Evolutionary conservation across 495 filamentous ascomycete genomes (phyloP), one percentile per base, ranked within the genome.

Genomic region (Neurospora sp.): DNA sequence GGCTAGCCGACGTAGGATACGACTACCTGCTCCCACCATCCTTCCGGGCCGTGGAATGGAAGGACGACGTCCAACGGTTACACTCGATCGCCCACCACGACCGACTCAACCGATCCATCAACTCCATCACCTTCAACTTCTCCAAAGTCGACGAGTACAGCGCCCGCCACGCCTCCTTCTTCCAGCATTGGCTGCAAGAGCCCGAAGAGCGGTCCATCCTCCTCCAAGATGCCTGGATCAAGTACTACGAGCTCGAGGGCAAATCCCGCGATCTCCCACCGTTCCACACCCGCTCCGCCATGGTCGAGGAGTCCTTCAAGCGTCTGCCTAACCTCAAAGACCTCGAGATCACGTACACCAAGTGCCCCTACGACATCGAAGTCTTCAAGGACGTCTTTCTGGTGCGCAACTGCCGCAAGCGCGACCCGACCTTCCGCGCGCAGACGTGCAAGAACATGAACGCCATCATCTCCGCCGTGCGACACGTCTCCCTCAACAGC

Each of bases 21-120:
- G 83, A 85, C 20, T 85, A 80, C 73, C 72, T 85, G 72, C 70
- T 86, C 38, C 76, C 78, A 23, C 77, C 81, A 9, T 75, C 78
- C 59, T 85, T 85, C 76, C 82, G 78, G 46, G 81, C 81, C 46
- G 80, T 84, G 73, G 79, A 82, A 71, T 86, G 84, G 84, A 79
- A 80, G 66, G 80, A 85, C 74, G 84, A 86, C 75, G 80, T 86
- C 77, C 77, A 81, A 71, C 78, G 81, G 44, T 78, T 86, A 62
- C 79, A 82, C 72, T 78, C 76, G 59, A 84, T 86, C 72, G 83
- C 84, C 48, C 75, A 77, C 72, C 81, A 84, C 72, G 81, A 82
- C 31, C 84, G 83, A 9, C 79, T 86, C 31, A 80, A 82, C 66
- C 75, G 75, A 41, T 80, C 77, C 70, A 84, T 85, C 79, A 78